phyloP scores from a whole-genome alignment of 805 yeast genomes.

The Schizosaccharomyces japonicus region DNA sequence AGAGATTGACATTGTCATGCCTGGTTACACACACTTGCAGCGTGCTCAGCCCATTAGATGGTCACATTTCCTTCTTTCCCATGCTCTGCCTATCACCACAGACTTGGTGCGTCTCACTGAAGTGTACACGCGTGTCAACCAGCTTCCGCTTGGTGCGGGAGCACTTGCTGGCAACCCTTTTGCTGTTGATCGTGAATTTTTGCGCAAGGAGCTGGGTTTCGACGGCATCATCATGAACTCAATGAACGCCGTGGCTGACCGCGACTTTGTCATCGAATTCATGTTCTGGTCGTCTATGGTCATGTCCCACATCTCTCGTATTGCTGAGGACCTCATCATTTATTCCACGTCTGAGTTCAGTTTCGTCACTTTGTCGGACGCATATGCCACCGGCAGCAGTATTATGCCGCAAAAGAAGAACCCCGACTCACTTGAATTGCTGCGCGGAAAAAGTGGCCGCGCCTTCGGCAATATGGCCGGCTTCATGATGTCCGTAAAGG shows the following conservation, averaged over 20 bases:
- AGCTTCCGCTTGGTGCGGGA: conserved; percentile 85
- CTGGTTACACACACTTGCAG: conserved; percentile 81
- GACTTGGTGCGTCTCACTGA: conserved; percentile 71
- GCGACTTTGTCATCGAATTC: conserved; percentile 90
- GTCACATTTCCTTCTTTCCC: conserved; percentile 90
- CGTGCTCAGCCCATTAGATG: conserved; percentile 99
- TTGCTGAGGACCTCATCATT: conserved; percentile 81
- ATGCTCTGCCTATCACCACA: conserved; percentile 81
- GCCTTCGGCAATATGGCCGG: conserved; percentile 90
- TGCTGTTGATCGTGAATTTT: conserved; percentile 84
- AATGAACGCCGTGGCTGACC: conserved; percentile 84
- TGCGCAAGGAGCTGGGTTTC: conserved; percentile 64
- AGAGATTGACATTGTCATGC: conserved; percentile 87
- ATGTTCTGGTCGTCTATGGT: conserved; percentile 87
- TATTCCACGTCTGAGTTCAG: conserved; percentile 97
- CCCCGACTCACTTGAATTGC: conserved; percentile 83
- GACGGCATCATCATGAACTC: conserved; percentile 81
- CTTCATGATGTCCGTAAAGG: conserved; percentile 83
- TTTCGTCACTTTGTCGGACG: conserved; percentile 78
- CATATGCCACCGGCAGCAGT: conserved; percentile 94
- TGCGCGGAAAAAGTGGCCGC: conserved; percentile 93
- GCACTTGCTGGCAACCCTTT: conserved; percentile 98
- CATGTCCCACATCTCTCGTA: conserved; percentile 86
- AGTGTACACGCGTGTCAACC: conserved; percentile 58
- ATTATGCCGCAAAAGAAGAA: conserved; percentile 98